Conservation (phyloP, 441 rosid genomes). For the Isatis lusitanica region DNA sequence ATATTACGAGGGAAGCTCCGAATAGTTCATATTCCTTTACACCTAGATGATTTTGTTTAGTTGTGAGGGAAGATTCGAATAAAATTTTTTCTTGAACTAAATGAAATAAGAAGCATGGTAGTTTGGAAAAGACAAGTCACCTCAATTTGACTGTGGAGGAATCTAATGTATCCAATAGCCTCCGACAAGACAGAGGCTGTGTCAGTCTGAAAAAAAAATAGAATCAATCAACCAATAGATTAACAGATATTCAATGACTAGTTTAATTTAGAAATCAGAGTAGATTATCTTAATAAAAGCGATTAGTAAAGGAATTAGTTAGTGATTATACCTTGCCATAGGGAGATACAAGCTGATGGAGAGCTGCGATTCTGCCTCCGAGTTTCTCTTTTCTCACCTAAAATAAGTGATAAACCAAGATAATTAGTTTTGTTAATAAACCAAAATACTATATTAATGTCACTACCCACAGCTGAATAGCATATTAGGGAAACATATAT, state of each 20-base stretch:
- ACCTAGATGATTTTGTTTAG: not conserved
- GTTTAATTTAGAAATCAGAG: not conserved
- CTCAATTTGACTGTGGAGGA: conserved; percentile 97
- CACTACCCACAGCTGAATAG: not conserved
- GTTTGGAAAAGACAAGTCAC: conserved; percentile 50
- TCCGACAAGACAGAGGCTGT: conserved; percentile 96
- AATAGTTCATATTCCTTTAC: not conserved
- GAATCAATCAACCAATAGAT: conserved; percentile 11
- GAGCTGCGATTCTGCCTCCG: conserved; percentile 58
- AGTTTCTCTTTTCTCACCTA: conserved; percentile 57
- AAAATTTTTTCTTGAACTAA: conserved; percentile 14
- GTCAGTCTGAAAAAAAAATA: conserved; percentile 85
- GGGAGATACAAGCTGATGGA: conserved; percentile 63
- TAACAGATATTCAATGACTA: conserved; percentile 3
- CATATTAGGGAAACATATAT: not conserved
- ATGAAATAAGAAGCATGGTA: conserved; percentile 26
- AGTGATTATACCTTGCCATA: conserved; percentile 51
- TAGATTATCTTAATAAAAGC: not conserved
- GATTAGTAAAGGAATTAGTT: conserved; percentile 11
- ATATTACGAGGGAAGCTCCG: not conserved
- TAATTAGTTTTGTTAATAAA: too few relatives aligned
- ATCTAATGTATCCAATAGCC: conserved; percentile 93
- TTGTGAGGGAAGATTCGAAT: conserved; percentile 21
- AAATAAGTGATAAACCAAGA: conserved; percentile 1
- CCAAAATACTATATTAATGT: too few relatives aligned